Evolutionary conservation across 768 basidiomycete genomes (phyloP), one percentile per base, ranked within the genome.

Genomic region (Hericium erinaceus): DNA sequence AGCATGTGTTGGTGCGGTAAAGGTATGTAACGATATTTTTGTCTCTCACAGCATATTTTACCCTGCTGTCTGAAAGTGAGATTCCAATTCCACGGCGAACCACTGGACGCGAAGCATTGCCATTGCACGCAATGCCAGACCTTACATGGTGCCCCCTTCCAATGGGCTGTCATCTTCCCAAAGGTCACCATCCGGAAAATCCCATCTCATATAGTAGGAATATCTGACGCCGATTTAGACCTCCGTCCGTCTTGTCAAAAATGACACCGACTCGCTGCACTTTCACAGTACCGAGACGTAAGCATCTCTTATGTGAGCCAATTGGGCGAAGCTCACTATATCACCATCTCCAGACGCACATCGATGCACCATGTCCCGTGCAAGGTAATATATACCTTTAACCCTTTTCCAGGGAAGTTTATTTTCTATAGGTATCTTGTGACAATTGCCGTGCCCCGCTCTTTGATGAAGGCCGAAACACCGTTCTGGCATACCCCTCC

Each of bases 101-200:
- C 69, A 0, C 20, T 72, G 13, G 68, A 72, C 50, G 69, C 69
- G 13, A 70, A 72, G 40, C 63, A 68, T 54, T 71, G 70, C 58
- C 70, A 71, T 57, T 70, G 69, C 51, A 55, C 61, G 8, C 67
- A 69, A 48, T 70, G 68, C 41, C 70, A 71, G 56, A 58, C 57
- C 37, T 57, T 70, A 9, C 70, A 71, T 40, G 54, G 58, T 9
- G 69, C 70, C 3, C 69, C 70, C 0, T 71, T 70, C 56, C 70
- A 71, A 51, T 70, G 70, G 70, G 69, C 68, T 4, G 70, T 70
- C 16, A 71, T 71, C 16, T 71, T 69, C 39, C 68, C 70, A 9
- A 71, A 71, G 66, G 66, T 67, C 7, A 18, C n/a, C 9, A 24
- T 11, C 38, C 18, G 12, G 1, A 16, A 11, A 8, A 6, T 38